A percentile compares a stretch with the other conserved stretches of the same genome.
phyloP scores from a whole-genome alignment of 2,329 filamentous ascomycete species.

The Colletotrichum sp. region DNA sequence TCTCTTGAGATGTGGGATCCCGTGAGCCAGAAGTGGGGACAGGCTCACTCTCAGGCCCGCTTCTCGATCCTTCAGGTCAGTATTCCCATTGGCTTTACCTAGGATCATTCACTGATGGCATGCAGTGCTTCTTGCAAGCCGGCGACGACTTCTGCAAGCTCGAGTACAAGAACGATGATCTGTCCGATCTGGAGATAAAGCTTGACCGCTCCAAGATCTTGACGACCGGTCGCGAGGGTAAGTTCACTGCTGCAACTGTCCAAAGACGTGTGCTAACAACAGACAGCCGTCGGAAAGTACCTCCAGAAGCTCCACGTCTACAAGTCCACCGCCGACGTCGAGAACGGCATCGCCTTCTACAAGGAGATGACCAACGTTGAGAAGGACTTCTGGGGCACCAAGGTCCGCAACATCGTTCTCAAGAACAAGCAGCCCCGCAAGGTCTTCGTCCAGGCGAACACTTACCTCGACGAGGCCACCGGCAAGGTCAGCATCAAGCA shows the following conservation, averaged over 20 bases:
- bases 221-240: slow-evolving; percentile 74
- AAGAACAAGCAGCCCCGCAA: slow-evolving; percentile 82
- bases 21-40: slow-evolving; percentile 88
- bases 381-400: slow-evolving; percentile 80
- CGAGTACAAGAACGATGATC: slow-evolving; percentile 71
- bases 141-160: slow-evolving; percentile 88
- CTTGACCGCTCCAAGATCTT: slow-evolving; percentile 88
- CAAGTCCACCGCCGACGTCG: slow-evolving; percentile 87
- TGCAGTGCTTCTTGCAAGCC: slow-evolving; percentile 77
- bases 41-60: slow-evolving; percentile 88
- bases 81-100: neutral
- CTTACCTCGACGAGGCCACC: slow-evolving; percentile 68
- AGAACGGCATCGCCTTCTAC: slow-evolving; percentile 79
- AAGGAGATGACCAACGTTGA: slow-evolving; percentile 83
- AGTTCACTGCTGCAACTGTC: slow-evolving; percentile 17
- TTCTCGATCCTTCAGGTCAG: slow-evolving; percentile 77
- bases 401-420: slow-evolving; percentile 77
- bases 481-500: slow-evolving; percentile 80
- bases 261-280: slow-evolving; percentile 24
- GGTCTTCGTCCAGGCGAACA: slow-evolving; percentile 95
- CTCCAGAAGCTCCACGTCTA: slow-evolving; percentile 92
- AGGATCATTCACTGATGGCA: neutral
- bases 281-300: slow-evolving; percentile 78
- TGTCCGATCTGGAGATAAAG: slow-evolving; percentile 81
- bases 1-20: slow-evolving; percentile 96